Percentiles rank a stretch among this genome's conserved stretches.
Conservation (phyloP, 2,329 filamentous ascomycete species). For the Talaromyces sp. region DNA sequence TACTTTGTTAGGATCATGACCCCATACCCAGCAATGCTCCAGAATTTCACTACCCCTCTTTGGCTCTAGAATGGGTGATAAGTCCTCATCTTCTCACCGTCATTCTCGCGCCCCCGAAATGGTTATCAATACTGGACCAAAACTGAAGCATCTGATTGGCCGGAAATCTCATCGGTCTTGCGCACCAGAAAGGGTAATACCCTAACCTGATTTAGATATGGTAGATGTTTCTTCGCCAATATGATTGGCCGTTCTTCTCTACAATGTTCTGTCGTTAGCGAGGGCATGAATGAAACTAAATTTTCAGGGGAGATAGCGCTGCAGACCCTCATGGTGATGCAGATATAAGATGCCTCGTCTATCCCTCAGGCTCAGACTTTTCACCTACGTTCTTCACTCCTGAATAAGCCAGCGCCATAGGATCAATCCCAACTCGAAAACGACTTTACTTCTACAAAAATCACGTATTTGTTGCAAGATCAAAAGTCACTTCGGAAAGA, state of each 20-base stretch:
- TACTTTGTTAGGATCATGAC: neutral
- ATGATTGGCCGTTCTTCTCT: neutral
- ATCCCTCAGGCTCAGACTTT: neutral
- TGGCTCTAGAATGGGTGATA: neutral
- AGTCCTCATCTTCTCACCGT: neutral
- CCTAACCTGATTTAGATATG: neutral
- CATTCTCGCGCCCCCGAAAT: neutral
- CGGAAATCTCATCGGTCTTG: neutral
- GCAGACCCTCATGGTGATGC: neutral
- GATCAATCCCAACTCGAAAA: neutral
- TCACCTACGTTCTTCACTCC: too few species aligned
- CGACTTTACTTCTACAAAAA: neutral
- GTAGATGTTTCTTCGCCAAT: neutral
- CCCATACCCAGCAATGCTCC: neutral
- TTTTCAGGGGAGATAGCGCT: neutral
- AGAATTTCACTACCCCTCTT: neutral
- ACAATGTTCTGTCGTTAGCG: neutral
- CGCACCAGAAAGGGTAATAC: neutral
- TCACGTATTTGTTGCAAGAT: neutral
- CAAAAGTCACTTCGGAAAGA: neutral
- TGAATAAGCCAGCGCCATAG: too few species aligned
- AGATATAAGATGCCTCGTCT: neutral
- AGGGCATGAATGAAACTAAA: neutral
- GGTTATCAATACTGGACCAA: neutral
- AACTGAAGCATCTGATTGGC: neutral